Evolutionary conservation across 2,329 filamentous ascomycete genomes (phyloP), one percentile per base, ranked within the genome.

Genomic region (Botrytis tulipae): DNA sequence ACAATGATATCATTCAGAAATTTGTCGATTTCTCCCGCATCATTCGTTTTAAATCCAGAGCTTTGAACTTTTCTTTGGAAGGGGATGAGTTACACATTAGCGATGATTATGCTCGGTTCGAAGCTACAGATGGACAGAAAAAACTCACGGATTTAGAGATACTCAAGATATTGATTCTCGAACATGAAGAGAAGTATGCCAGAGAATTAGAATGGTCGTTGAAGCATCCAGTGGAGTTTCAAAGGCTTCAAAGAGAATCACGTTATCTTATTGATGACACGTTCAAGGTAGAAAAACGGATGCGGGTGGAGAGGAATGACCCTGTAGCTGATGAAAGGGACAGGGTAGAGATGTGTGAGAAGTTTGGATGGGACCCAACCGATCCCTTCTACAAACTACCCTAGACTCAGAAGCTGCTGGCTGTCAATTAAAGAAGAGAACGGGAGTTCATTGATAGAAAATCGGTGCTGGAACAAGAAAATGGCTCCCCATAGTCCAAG

Each of bases 231-330:
- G 14, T 40, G 8, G 22, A 62, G 60, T 8, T 5, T n/a, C 0
- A 4, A 57, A 57, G 8, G 6, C 12, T 18, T 57, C 1, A 1
- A 57, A 29, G 0, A 2, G 12, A 51, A n/a, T 51, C 1, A 7
- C 1, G 25, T 29, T 2, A 18, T 57, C 0, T 1, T 18, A 0
- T 18, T 18, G 0, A 8, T 57, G 6, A 9, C 12, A 32, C 4
- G 0, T 4, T 32, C 22, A 20, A 12, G 22, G 60, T 22, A 12
- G 8, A 60, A 14, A n/a, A 40, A 9, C 12, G 22, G 18, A 40
- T 61, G 35, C 12, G 35, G 18, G 14, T 8, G 12, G 22, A 61
- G 16, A 62, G 22, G 7, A 40, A 40, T n/a, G 14, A 37, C 35
- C 32, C 12, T 25, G 12, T 37, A 35, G 22, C 35, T 16, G 35